Conservation (phyloP, 352 stramenopile species). For the Discostella stelligera region DNA sequence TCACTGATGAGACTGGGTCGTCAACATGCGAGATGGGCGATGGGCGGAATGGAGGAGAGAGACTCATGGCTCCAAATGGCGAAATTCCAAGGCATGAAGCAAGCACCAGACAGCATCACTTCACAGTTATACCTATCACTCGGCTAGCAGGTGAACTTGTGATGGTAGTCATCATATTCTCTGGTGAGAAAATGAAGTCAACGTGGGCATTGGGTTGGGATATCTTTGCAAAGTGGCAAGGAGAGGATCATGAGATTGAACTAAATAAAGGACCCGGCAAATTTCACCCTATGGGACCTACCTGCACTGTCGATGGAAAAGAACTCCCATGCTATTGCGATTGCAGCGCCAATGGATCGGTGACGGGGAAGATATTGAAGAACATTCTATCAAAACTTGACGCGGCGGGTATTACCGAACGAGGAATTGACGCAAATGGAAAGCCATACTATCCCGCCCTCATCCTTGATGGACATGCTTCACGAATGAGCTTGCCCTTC, state of each 20-base stretch:
- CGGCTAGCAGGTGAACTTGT: conserved; percentile 14
- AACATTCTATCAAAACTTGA: conserved; percentile 12
- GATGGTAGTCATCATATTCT: conserved; percentile 30
- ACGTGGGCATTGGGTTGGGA: conserved; percentile 26
- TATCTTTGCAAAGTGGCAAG: conserved; percentile 19
- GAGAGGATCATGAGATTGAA: neutral
- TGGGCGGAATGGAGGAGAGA: conserved; percentile 28
- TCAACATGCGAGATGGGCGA: conserved; percentile 14
- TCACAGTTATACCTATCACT: conserved; percentile 16
- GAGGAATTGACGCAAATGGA: conserved; percentile 22
- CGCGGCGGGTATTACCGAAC: neutral
- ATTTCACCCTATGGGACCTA: neutral
- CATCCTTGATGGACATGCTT: conserved; percentile 25
- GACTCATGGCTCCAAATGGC: conserved; percentile 13
- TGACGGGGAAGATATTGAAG: neutral
- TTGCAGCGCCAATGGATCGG: neutral
- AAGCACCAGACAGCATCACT: conserved; percentile 30
- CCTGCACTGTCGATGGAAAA: conserved; percentile 2
- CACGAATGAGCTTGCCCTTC: conserved; percentile 10
- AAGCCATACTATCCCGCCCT: neutral
- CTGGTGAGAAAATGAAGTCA: conserved; percentile 7
- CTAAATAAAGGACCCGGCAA: conserved; percentile 15
- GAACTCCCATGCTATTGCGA: conserved; percentile 1
- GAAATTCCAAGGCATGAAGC: conserved; percentile 10
- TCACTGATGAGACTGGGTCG: neutral